Base-by-base conservation (phyloP, 1,284 basidiomycete genomes). In the Entoloma clypeatum region DNA sequence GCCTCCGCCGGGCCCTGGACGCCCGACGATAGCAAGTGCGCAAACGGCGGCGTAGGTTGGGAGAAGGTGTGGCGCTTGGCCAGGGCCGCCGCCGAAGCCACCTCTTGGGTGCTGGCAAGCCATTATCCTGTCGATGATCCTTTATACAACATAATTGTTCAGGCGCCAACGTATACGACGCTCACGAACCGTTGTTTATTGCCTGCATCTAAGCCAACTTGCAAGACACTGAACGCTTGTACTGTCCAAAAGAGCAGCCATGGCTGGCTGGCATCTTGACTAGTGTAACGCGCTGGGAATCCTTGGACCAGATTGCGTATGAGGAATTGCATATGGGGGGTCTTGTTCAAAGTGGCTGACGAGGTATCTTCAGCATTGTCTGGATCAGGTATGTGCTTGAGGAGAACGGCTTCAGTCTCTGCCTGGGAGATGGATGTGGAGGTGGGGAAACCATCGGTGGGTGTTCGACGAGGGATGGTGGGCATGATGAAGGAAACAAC, bases 181-280 rank as follows among this genome's bases (percentile, higher is more conserved):
- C 8, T 3, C n/a, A 59, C 75, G 47, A 51, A 91, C 88, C 79
- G 71, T 49, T 85, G 74, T 59, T 81, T 87, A 46, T 77, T 88
- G 6, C 64, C 68, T 2, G 78, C 75, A 68, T 94, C 92, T 28
- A 96, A 58, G 1, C 70, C 80, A 1, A 89, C 81, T 36, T 91
- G 88, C 22, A 95, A 61, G 1, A 81, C 59, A 50, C 85, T 82
- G 48, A 94, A 81, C 23, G 80, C 74, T 53, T 97, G 92, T 2
- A 93, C 58, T 0, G 81, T 84, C 93, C 94, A 97, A 64, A 87
- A 96, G 46, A 95, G 60, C 21, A 96, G 68, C 94, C 93, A 97
- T 0, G 92, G 86, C 54, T 92, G 82, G 50, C 88, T 92, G 0
- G 93, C 92, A 60, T 97, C 93, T 52, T 95, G 83, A 18, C 78